Base-by-base conservation (phyloP, 495 filamentous ascomycete genomes). In the Penicillium ochrochloron region DNA sequence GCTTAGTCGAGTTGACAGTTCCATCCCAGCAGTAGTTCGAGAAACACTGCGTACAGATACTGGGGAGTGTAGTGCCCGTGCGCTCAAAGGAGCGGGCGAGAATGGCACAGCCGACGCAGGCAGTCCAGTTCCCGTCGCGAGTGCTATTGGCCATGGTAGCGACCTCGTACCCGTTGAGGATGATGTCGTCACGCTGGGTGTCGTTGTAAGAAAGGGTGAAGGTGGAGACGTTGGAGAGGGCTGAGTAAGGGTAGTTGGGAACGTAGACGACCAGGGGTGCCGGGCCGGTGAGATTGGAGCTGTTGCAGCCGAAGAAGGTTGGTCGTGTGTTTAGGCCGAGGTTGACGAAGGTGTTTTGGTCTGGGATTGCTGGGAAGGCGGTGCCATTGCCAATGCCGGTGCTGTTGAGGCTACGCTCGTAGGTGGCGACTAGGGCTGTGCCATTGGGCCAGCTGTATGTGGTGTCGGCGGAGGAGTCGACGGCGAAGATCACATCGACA, bases 291-390 rank as follows among this genome's bases (percentile, higher is more conserved):
- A 66, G 65, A 76, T 96, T 96, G 61, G 79, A 75, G 46, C 80
- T 81, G 77, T 94, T 78, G 80, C 94, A 98, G 62, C 94, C 94
- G 77, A 98, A 98, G 82, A 98, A 97, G 9, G 93, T 92, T 0
- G 94, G 95, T 5, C 85, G 86, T 59, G 78, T 86, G 84, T 97
- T 98, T 12, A 97, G 82, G 27, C 90, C 90, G 0, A 91, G 84
- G 76, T 95, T 93, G 66, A 97, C 78, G 74, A 98, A 96, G 12
- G 93, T 96, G 78, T 92, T 89, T 55, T 83, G 77, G 76, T 93
- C 92, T 0, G 94, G 94, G 17, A 98, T 82, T 12, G 83, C 70
- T 0, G 94, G 94, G 83, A 98, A 97, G 1, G 84, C 79, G 5
- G 94, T 97, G 50, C 91, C 90, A 76, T 97, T 96, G 63, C 80